Conservation (phyloP, 179 eudicot genomes). For the Nepenthes alata region DNA sequence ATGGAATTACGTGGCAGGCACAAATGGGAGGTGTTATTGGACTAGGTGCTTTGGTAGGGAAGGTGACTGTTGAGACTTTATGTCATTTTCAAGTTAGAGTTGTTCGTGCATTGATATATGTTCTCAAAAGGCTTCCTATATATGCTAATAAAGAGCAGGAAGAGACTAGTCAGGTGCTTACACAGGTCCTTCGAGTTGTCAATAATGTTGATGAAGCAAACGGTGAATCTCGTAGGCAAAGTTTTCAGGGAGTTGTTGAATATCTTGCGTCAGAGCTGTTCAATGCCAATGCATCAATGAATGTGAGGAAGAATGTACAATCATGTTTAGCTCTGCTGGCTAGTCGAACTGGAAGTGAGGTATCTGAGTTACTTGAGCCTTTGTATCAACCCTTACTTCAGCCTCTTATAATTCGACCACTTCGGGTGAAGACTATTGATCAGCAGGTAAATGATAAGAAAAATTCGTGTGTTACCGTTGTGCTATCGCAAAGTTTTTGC, state of each 20-base stretch:
- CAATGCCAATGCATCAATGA: constrained; percentile 68
- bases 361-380: constrained; percentile 95
- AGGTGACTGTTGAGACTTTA: constrained; percentile 85
- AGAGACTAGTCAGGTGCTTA: constrained; percentile 92
- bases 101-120: constrained; percentile 77
- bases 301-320: constrained; percentile 90
- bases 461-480: background rate
- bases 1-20: constrained; percentile 94
- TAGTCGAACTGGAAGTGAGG: constrained; percentile 96
- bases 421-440: constrained; percentile 89
- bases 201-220: constrained; percentile 97
- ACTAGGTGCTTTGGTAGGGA: constrained; percentile 88
- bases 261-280: constrained; percentile 86
- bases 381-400: constrained; percentile 84
- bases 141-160: constrained; percentile 93
- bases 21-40: constrained; percentile 97
- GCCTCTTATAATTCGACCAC: constrained; percentile 73
- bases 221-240: constrained; percentile 78
- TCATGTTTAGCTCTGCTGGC: constrained; percentile 96
- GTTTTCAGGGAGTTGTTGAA: constrained; percentile 91
- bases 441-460: constrained; percentile 58
- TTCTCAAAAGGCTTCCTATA: constrained; percentile 84
- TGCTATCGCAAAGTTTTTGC: background rate
- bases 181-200: constrained; percentile 92
- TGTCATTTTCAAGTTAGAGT: constrained; percentile 77